Conservation (phyloP, 345 rosid species). For the Erodium maritimum region DNA sequence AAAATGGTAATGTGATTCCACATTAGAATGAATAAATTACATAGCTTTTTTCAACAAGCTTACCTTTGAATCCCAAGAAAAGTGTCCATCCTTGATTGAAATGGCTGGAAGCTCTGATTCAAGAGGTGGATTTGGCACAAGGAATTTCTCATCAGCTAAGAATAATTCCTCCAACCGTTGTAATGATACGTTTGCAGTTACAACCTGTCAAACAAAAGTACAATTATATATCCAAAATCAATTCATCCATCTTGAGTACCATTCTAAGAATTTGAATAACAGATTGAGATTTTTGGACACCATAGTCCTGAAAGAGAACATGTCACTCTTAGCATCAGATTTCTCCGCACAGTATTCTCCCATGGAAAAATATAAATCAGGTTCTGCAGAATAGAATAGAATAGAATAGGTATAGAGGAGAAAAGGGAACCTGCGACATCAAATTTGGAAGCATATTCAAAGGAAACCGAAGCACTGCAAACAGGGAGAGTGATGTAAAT, state of each 20-base stretch:
- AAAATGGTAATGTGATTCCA: not conserved
- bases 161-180: conserved; percentile 85
- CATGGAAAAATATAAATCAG: not conserved
- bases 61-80: conserved; percentile 93
- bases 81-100: conserved; percentile 65
- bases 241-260: conserved; percentile 1
- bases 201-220: conserved; percentile 42
- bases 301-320: not conserved
- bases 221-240: not conserved
- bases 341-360: not conserved
- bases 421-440: conserved; percentile 60
- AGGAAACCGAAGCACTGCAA: conserved; percentile 67
- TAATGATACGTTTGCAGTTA: conserved; percentile 74
- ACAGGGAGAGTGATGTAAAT: conserved; percentile 90
- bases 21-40: not conserved
- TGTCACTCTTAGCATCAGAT: not conserved
- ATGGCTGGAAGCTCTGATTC: conserved; percentile 64
- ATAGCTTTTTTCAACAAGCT: not conserved
- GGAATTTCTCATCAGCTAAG: conserved; percentile 70
- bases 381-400: not conserved
- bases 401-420: conserved; percentile 1
- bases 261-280: not conserved
- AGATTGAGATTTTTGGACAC: not conserved
- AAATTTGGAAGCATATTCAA: conserved; percentile 78
- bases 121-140: conserved; percentile 69